Conservation (phyloP, 495 filamentous ascomycete species). For the Pseudoneurospora amorphoporcata region DNA sequence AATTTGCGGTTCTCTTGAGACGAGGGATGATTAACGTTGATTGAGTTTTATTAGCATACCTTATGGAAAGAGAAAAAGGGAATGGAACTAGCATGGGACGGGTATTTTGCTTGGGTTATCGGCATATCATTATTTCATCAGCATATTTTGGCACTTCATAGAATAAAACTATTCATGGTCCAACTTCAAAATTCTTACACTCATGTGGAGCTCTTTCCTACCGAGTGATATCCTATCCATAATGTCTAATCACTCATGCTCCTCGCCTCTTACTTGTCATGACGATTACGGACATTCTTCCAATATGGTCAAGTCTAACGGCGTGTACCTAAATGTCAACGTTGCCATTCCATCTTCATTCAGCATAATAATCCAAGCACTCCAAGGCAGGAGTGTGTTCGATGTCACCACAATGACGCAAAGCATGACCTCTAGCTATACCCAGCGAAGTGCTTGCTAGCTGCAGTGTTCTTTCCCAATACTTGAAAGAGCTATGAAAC, state of each 20-base stretch:
- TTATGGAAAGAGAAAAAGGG: background rate
- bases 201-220: background rate
- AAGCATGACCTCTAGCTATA: background rate
- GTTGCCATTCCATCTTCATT: background rate
- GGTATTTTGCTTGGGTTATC: background rate
- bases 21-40: background rate
- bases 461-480: no score
- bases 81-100: background rate
- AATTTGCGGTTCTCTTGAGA: background rate
- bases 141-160: background rate
- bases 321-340: background rate
- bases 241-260: background rate
- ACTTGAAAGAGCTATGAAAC: no score
- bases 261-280: background rate
- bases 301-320: background rate
- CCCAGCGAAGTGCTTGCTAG: background rate
- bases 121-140: background rate
- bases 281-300: background rate
- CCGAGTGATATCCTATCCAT: background rate
- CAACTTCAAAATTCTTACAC: background rate
- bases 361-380: background rate
- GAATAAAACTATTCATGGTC: background rate
- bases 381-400: no score
- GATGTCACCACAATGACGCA: background rate
- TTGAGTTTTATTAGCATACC: background rate